Percentiles rank a stretch among this genome's conserved stretches.
Evolutionary conservation across 2,329 filamentous ascomycete species (phyloP).

Genomic region (Chaetoscypha palmicola): DNA sequence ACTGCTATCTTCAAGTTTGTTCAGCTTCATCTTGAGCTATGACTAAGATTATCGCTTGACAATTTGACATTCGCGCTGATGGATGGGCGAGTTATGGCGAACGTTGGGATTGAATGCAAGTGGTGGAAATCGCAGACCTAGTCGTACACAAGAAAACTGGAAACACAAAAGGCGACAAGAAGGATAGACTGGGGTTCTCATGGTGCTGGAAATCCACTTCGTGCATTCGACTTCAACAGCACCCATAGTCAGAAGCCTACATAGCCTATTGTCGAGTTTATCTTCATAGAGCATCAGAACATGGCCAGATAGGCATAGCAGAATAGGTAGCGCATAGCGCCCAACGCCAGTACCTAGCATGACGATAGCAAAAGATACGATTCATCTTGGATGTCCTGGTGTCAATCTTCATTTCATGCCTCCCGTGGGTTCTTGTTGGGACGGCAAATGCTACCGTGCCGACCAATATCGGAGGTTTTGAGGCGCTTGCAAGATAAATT

Average conservation of each 20-base stretch:
- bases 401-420: slow-evolving; percentile 31
- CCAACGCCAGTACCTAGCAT: slow-evolving; percentile 63
- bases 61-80: too few species aligned
- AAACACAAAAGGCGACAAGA: too few species aligned
- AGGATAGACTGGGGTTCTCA: slow-evolving; percentile 14
- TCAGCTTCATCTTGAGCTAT: too few species aligned
- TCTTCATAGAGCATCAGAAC: slow-evolving; percentile 55
- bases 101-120: too few species aligned
- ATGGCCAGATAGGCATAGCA: slow-evolving; percentile 41
- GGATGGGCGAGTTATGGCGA: too few species aligned
- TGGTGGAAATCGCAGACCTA: too few species aligned
- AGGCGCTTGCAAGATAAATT: too few species aligned
- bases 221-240: slow-evolving; percentile 30
- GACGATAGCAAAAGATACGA: slow-evolving; percentile 64
- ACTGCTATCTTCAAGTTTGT: too few species aligned
- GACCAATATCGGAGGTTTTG: too few species aligned
- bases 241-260: slow-evolving; percentile 34
- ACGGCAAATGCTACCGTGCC: too few species aligned
- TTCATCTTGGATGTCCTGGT: slow-evolving; percentile 33
- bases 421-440: slow-evolving; percentile 14
- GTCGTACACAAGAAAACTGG: too few species aligned
- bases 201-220: slow-evolving; percentile 21
- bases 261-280: slow-evolving; percentile 63
- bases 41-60: too few species aligned
- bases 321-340: slow-evolving; percentile 50